Percentiles rank a stretch among this genome's conserved stretches.
Evolutionary conservation across 2,329 filamentous ascomycete species (phyloP).

Genomic region (Fusarium sp.): DNA sequence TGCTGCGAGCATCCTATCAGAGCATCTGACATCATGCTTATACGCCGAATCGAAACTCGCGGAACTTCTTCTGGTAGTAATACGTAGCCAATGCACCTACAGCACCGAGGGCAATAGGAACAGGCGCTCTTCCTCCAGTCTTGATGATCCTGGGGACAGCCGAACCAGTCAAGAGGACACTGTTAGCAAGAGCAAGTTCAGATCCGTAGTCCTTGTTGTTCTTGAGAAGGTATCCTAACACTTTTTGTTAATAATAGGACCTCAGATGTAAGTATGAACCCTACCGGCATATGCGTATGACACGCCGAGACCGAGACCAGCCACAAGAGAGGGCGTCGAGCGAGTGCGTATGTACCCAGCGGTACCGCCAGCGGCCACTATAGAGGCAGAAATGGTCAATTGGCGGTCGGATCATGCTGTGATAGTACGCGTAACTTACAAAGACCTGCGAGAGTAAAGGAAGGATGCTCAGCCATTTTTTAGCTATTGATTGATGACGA

Average conservation of each 20-base stretch:
- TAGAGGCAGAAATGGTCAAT: neutral
- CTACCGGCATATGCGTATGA: conserved; percentile 48
- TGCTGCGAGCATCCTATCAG: fast-evolving
- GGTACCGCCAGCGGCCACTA: conserved; percentile 47
- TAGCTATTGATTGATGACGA: neutral
- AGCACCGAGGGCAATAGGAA: conserved; percentile 53
- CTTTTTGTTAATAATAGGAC: neutral
- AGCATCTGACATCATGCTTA: conserved; percentile 29
- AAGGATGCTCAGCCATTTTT: conserved; percentile 57
- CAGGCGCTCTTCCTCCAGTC: conserved; percentile 55
- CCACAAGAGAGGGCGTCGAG: conserved; percentile 47
- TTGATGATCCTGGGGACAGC: conserved; percentile 56
- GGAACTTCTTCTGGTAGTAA: conserved; percentile 59
- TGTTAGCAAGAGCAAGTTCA: conserved; percentile 58
- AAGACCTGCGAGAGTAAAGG: conserved; percentile 57
- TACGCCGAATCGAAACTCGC: conserved; percentile 57
- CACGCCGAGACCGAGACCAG: conserved; percentile 44
- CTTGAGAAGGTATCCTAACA: conserved; percentile 57
- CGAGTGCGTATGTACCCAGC: conserved; percentile 46
- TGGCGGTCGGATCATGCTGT: fast-evolving
- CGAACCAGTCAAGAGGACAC: conserved; percentile 54
- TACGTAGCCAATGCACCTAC: conserved; percentile 55
- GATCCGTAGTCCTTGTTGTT: conserved; percentile 59
- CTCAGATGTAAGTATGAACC: neutral
- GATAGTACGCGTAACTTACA: conserved; percentile 44